These are phyloP conservation scores for Yamadazyma ubonensis DNA, from an alignment of 805 yeast genomes.

Conservation along the genomic window DNA sequence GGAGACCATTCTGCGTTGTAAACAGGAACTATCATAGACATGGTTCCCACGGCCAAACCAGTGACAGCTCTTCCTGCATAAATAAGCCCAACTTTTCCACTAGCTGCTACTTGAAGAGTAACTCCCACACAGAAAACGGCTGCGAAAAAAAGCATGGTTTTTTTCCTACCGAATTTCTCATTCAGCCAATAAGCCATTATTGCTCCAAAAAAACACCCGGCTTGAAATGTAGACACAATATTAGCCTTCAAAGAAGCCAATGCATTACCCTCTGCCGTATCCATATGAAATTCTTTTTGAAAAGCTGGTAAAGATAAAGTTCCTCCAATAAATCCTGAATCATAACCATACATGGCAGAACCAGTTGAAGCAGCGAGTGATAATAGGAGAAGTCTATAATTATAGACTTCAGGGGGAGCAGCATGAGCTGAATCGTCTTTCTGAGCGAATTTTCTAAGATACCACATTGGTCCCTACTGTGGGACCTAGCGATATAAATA, in stretches of 20 bases:
- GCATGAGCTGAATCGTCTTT: conserved; percentile 6
- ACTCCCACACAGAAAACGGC: conserved; percentile 70
- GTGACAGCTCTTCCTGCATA: conserved; percentile 72
- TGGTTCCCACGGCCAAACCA: conserved; percentile 76
- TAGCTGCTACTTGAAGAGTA: conserved; percentile 60
- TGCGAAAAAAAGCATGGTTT: conserved; percentile 59
- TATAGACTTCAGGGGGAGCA: conserved; percentile 10
- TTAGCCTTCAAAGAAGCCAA: conserved; percentile 8
- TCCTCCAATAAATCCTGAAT: conserved; percentile 9
- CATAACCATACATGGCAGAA: conserved; percentile 9
- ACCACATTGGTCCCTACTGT: conserved; percentile 3
- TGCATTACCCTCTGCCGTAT: background rate
- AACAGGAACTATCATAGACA: conserved; percentile 73
- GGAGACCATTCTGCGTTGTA: conserved; percentile 81
- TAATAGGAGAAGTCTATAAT: conserved; percentile 2
- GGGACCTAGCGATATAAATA: background rate
- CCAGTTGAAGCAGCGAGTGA: conserved; percentile 11
- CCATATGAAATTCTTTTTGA: conserved; percentile 2
- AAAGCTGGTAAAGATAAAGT: conserved; percentile 4
- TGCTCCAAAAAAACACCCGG: conserved; percentile 54
- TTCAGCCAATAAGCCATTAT: conserved; percentile 60
- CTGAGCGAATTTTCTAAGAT: background rate
- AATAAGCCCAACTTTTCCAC: conserved; percentile 51
- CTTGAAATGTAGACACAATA: conserved; percentile 8
- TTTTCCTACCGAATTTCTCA: conserved; percentile 70